Evolutionary conservation across 805 yeast genomes (phyloP).

Genomic region (Metschnikowia kunwiensis): DNA sequence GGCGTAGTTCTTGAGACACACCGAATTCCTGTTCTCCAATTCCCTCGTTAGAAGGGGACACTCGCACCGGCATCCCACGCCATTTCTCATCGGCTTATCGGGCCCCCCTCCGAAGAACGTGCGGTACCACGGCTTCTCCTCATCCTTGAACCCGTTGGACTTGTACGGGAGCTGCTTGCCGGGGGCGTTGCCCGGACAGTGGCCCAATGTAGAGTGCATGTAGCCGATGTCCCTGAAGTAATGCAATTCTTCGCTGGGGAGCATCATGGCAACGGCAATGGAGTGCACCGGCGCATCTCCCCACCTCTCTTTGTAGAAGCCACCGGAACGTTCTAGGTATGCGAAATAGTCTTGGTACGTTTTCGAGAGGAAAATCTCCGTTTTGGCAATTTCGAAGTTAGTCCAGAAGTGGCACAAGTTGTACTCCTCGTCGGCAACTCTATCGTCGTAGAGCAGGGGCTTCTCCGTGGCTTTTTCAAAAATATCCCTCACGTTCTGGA

Average conservation of each 20-base stretch:
- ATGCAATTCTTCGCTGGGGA: constrained; percentile 70
- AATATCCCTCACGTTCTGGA: constrained; percentile 32
- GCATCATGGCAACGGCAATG: constrained; percentile 73
- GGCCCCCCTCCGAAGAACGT: constrained; percentile 16
- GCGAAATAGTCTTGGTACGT: constrained; percentile 66
- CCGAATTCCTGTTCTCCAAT: constrained; percentile 50
- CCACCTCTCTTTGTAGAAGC: constrained; percentile 92
- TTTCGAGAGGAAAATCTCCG: constrained; percentile 67
- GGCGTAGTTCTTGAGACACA: constrained; percentile 54
- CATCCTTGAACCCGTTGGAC: constrained; percentile 25
- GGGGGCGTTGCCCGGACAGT: constrained; percentile 70
- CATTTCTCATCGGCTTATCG: constrained; percentile 32
- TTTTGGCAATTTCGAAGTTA: constrained; percentile 85
- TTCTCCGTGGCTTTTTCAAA: constrained; percentile 34
- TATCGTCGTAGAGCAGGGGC: constrained; percentile 44
- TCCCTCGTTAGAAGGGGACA: constrained; percentile 58
- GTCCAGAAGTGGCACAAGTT: constrained; percentile 90
- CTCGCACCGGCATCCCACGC: constrained; percentile 84
- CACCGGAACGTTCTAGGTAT: constrained; percentile 67
- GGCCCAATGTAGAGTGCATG: constrained; percentile 73
- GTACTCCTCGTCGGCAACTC: constrained; percentile 64
- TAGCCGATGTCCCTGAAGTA: constrained; percentile 94
- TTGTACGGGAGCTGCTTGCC: constrained; percentile 18
- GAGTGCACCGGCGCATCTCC: constrained; percentile 97
- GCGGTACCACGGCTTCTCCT: constrained; percentile 29